Percentiles rank a stretch among this genome's conserved stretches.
These are phyloP conservation scores for Colletotrichum sojae DNA, from an alignment of 2,329 filamentous ascomycete genomes.

Conservation along the genomic window DNA sequence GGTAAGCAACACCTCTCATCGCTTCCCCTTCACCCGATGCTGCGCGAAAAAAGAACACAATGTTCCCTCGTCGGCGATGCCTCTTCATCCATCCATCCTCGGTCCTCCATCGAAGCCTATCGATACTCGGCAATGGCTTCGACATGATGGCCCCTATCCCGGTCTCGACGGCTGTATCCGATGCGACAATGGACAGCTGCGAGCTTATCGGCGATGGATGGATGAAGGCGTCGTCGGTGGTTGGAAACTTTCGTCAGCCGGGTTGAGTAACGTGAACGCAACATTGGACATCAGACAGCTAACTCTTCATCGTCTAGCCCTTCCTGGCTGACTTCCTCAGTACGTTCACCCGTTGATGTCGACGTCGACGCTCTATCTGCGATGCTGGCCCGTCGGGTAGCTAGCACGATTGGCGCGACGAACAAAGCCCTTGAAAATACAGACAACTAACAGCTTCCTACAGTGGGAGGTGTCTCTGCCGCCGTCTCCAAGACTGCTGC, in stretches of 20 bases:
- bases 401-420: background rate
- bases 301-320: slow-evolving; percentile 70
- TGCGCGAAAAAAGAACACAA: slow-evolving; percentile 47
- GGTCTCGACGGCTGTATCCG: too few species aligned
- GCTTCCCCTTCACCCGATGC: slow-evolving; percentile 36
- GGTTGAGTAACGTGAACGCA: background rate
- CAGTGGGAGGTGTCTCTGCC: slow-evolving; percentile 99
- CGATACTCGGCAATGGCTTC: slow-evolving; percentile 24
- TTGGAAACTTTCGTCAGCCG: background rate
- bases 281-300: slow-evolving; percentile 44
- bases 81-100: slow-evolving; percentile 39
- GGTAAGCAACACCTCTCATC: slow-evolving; percentile 62
- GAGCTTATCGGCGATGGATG: slow-evolving; percentile 24
- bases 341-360: slow-evolving; percentile 69
- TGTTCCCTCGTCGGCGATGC: slow-evolving; percentile 47
- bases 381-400: background rate
- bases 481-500: slow-evolving; percentile 99
- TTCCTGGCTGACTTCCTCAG: slow-evolving; percentile 99
- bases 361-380: background rate
- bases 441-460: slow-evolving; percentile 48
- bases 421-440: background rate
- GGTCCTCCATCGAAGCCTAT: background rate
- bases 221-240: background rate
- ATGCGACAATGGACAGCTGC: slow-evolving; percentile 12
- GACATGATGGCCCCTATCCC: background rate